Conservation (phyloP, 2,329 filamentous ascomycete species). For the Hansfordia pulvinata region DNA sequence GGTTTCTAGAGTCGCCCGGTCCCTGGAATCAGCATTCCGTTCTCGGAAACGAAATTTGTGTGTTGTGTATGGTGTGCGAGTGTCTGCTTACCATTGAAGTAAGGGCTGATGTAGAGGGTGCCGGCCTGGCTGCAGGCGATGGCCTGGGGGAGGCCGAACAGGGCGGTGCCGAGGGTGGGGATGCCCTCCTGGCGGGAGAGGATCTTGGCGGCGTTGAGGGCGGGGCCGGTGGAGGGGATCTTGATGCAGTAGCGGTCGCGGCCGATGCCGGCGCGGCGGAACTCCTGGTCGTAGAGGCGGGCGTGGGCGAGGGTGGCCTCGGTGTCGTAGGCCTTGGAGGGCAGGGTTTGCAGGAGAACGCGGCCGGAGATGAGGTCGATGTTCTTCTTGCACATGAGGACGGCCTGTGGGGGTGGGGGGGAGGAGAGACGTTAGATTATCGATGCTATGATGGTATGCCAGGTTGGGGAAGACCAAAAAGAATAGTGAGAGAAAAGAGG, state of each 20-base stretch:
- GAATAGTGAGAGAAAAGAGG: too few species aligned
- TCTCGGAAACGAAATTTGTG: too few species aligned
- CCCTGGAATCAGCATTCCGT: too few species aligned
- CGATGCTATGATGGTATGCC: too few species aligned
- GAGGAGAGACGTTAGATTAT: too few species aligned
- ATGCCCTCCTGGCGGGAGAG: too few species aligned
- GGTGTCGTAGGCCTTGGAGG: constrained; percentile 29
- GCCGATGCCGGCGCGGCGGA: constrained; percentile 26
- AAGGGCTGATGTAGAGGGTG: constrained; percentile 32
- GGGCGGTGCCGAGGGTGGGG: constrained; percentile 32
- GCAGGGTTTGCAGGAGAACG: constrained; percentile 32
- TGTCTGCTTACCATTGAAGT: constrained; percentile 29
- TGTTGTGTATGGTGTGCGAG: too few species aligned
- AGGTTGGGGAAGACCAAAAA: too few species aligned
- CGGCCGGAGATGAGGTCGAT: constrained; percentile 30
- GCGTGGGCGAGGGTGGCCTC: constrained; percentile 30
- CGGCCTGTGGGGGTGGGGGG: too few species aligned
- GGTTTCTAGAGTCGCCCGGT: too few species aligned
- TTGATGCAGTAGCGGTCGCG: constrained; percentile 35
- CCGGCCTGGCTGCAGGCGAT: constrained; percentile 33
- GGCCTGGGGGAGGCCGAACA: constrained; percentile 32
- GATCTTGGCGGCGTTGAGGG: constrained; percentile 27
- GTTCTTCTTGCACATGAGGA: constrained; percentile 30
- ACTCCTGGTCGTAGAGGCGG: constrained; percentile 29
- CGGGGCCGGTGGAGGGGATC: constrained; percentile 33